These are phyloP conservation scores for Mycena rebaudengoi DNA, from an alignment of 768 basidiomycete genomes.

Conservation along the genomic window DNA sequence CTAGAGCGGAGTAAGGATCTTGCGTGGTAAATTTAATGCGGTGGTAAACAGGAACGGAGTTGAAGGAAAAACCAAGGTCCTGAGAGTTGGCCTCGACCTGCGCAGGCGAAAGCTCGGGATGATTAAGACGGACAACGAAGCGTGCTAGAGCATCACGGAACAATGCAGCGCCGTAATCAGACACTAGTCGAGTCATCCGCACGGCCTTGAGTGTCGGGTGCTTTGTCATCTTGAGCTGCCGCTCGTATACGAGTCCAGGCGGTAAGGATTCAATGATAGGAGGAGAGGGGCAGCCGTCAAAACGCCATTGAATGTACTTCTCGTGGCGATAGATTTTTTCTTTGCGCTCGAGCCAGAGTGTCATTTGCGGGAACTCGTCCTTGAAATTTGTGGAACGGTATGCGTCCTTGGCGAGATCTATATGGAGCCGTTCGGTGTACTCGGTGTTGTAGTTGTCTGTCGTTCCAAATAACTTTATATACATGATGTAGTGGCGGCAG, in stretches of 20 bases:
- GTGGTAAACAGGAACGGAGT: neutral
- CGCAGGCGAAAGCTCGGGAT: neutral
- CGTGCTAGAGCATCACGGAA: neutral
- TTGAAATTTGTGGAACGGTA: slow-evolving; percentile 35
- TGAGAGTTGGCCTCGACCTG: neutral
- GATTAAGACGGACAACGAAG: neutral
- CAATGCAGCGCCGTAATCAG: neutral
- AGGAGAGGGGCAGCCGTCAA: neutral
- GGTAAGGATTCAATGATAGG: neutral
- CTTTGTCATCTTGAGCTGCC: neutral
- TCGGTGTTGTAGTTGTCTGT: slow-evolving; percentile 37
- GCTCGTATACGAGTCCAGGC: neutral
- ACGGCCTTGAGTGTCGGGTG: neutral
- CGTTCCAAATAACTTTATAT: slow-evolving; percentile 32
- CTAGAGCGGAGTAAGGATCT: neutral
- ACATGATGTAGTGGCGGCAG: slow-evolving; percentile 27
- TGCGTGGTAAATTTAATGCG: neutral
- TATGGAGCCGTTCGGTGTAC: slow-evolving; percentile 33
- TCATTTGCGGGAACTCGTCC: slow-evolving; percentile 29
- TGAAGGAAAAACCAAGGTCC: neutral
- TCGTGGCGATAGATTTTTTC: slow-evolving; percentile 38
- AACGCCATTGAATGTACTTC: slow-evolving; percentile 36
- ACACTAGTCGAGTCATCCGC: slow-evolving; percentile 5
- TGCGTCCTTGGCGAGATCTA: no score
- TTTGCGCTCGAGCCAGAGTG: slow-evolving; percentile 34